Conservation (phyloP, 768 basidiomycete genomes). For the Boletus pseudo-olivaceus region DNA sequence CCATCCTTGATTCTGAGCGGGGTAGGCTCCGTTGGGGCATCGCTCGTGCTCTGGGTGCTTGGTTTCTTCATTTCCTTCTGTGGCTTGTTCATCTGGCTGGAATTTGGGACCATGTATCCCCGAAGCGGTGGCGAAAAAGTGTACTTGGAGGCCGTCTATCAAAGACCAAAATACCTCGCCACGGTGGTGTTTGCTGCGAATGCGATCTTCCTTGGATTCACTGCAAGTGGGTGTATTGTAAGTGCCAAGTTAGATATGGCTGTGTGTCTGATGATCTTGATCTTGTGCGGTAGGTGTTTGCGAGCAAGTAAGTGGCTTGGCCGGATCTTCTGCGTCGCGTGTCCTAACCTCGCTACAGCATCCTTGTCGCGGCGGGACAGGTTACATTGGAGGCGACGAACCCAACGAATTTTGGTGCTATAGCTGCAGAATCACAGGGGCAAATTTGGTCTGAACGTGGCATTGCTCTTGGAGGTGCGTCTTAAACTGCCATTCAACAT, state of each 20-base stretch:
- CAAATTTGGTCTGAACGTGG: constrained; percentile 49
- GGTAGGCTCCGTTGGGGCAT: constrained; percentile 57
- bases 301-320: constrained; percentile 29
- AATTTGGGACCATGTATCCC: constrained; percentile 62
- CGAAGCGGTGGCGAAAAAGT: constrained; percentile 63
- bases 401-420: no score
- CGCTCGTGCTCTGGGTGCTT: constrained; percentile 61
- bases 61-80: constrained; percentile 57
- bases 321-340: no score
- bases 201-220: constrained; percentile 44
- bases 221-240: constrained; percentile 47
- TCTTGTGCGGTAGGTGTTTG: constrained; percentile 25
- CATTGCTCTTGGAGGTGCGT: constrained; percentile 53
- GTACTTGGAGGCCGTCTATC: constrained; percentile 55
- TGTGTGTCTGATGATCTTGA: background rate
- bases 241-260: constrained; percentile 12
- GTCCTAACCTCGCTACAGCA: constrained; percentile 29
- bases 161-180: constrained; percentile 42
- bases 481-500: no score
- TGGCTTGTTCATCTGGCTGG: constrained; percentile 60
- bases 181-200: constrained; percentile 48
- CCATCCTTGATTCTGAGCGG: constrained; percentile 56
- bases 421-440: no score
- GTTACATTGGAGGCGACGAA: constrained; percentile 22
- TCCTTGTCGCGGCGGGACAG: constrained; percentile 45